These are phyloP conservation scores for Cyphellophora europaea DNA, from an alignment of 2,329 filamentous ascomycete species.

Conservation along the genomic window DNA sequence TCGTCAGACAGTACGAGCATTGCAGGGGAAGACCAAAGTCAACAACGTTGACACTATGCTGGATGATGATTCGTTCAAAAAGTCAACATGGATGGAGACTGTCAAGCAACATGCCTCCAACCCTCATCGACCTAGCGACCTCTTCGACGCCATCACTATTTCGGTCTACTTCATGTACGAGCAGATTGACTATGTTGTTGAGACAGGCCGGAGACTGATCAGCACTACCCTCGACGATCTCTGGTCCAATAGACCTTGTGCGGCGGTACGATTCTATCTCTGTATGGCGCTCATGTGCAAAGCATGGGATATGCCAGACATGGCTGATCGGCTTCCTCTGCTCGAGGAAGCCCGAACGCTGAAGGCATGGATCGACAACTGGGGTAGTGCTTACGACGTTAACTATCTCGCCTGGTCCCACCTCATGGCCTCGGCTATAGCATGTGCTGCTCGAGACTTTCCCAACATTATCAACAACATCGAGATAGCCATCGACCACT, in stretches of 20 bases:
- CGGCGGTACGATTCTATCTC: conserved; percentile 36
- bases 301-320: conserved; percentile 32
- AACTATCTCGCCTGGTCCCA: conserved; percentile 52
- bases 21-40: conserved; percentile 52
- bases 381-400: conserved; percentile 43
- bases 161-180: conserved; percentile 38
- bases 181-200: conserved; percentile 34
- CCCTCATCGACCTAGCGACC: conserved; percentile 43
- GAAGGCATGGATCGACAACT: conserved; percentile 44
- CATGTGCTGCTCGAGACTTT: conserved; percentile 38
- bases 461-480: conserved; percentile 38
- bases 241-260: conserved; percentile 36
- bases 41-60: conserved; percentile 39
- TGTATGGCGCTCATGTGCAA: conserved; percentile 33
- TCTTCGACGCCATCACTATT: conserved; percentile 44
- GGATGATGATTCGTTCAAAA: conserved; percentile 45
- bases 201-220: conserved; percentile 31
- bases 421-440: conserved; percentile 46
- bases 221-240: conserved; percentile 30
- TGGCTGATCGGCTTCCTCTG: conserved; percentile 34
- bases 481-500: conserved; percentile 52
- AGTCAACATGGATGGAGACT: conserved; percentile 38
- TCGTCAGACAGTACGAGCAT: conserved; percentile 45
- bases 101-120: conserved; percentile 37
- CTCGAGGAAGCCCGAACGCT: conserved; percentile 40